Base-by-base conservation (phyloP, 1,139 yeast species). In the Diutina scorzettiae region DNA sequence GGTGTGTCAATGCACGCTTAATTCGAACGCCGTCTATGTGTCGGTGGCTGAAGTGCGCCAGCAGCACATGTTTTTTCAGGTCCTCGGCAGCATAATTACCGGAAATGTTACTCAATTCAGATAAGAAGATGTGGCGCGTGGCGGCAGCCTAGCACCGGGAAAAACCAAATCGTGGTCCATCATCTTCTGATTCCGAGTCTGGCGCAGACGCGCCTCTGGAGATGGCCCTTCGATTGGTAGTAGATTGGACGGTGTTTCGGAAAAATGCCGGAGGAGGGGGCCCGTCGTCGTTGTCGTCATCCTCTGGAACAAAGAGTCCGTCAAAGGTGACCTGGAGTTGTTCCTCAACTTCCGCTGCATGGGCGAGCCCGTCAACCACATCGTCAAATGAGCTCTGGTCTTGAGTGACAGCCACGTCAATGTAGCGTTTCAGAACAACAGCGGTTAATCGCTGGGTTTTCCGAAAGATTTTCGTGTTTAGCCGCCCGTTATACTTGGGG, bases 181-280 rank as follows among this genome's bases (percentile, higher is more conserved):
- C 39, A 5, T 34, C 39, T 9, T 34, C 39, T 11, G 39, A 34
- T 8, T 34, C 39, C 20, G 23, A 23, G 9, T 34, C 39, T 2
- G 14, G n/a, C n/a, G n/a, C n/a, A n/a, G n/a, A n/a, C n/a, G n/a
- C n/a, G n/a, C n/a, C n/a, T n/a, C n/a, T n/a, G n/a, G n/a, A n/a
- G n/a, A n/a, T n/a, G n/a, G n/a, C n/a, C n/a, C n/a, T n/a, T n/a
- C n/a, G n/a, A n/a, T n/a, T n/a, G n/a, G n/a, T n/a, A n/a, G n/a
- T n/a, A n/a, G n/a, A n/a, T n/a, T n/a, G n/a, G n/a, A n/a, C n/a
- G n/a, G n/a, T n/a, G n/a, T n/a, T n/a, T n/a, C n/a, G n/a, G n/a
- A n/a, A n/a, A 12, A 27, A n/a, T 6, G 19, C 18, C 5, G 37
- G 25, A 12, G 37, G 37, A 3, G 24, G 19, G 25, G 37, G 16